Conservation (phyloP, 208 protist genomes). For the Crithidia sp. region DNA sequence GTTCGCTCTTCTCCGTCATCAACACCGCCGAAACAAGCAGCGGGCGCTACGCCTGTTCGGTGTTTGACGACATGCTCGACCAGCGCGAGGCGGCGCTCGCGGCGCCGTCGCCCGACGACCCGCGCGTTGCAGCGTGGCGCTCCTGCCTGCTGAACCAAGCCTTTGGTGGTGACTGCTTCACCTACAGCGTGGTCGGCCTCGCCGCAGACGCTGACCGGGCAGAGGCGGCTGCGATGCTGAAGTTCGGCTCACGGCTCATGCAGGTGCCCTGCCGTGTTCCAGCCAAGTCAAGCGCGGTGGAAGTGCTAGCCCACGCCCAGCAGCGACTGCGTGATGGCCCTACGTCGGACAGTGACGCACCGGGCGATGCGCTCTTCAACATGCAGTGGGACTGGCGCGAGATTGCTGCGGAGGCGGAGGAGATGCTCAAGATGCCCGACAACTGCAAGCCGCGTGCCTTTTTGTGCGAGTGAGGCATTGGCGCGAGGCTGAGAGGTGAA, state of each 20-base stretch:
- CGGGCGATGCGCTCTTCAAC: background rate
- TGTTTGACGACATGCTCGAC: slow-evolving; percentile 24
- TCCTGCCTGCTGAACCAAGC: slow-evolving; percentile 17
- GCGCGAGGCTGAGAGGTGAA: no score
- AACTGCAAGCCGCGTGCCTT: slow-evolving; percentile 45
- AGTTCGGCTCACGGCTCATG: slow-evolving; percentile 20
- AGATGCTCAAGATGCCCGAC: slow-evolving; percentile 42
- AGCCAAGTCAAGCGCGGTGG: slow-evolving; percentile 10
- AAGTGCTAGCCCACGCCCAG: slow-evolving; percentile 17
- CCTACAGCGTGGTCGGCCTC: slow-evolving; percentile 32
- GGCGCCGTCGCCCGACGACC: slow-evolving; percentile 1
- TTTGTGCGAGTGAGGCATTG: slow-evolving; percentile 15
- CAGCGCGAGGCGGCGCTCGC: slow-evolving; percentile 18
- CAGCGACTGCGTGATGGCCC: slow-evolving; percentile 1
- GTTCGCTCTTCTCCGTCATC: slow-evolving; percentile 38
- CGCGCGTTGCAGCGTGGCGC: slow-evolving; percentile 12
- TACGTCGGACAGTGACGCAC: background rate
- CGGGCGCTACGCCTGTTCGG: slow-evolving; percentile 8
- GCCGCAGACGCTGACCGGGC: slow-evolving; percentile 1
- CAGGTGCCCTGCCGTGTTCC: slow-evolving; percentile 27
- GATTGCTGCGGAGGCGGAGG: slow-evolving; percentile 44
- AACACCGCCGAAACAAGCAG: slow-evolving; percentile 27
- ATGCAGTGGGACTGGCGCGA: slow-evolving; percentile 33
- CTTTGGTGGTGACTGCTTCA: slow-evolving; percentile 11
- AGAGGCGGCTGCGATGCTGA: slow-evolving; percentile 28